Evolutionary conservation across 1,139 yeast species (phyloP).

Genomic region (Yamadazyma oceani): DNA sequence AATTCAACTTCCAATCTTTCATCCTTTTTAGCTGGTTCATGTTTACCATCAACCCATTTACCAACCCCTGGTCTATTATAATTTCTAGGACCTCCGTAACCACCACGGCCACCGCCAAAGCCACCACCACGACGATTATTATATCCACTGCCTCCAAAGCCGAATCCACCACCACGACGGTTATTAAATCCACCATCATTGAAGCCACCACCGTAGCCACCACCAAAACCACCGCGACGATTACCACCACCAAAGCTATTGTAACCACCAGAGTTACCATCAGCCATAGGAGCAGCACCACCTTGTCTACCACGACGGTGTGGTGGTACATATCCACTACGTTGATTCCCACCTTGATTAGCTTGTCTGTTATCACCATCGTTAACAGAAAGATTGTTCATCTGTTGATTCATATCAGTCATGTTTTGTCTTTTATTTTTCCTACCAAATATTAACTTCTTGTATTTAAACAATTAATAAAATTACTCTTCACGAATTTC

Average conservation of each 20-base stretch:
- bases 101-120: conserved; percentile 4
- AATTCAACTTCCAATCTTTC: conserved; percentile 73
- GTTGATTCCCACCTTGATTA: conserved; percentile 1
- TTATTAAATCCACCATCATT: conserved; percentile 13
- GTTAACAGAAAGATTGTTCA: conserved; percentile 44
- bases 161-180: conserved; percentile 26
- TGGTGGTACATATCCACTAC: conserved; percentile 63
- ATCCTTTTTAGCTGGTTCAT: conserved; percentile 77
- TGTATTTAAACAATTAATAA: too few relatives aligned
- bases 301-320: conserved; percentile 51
- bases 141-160: conserved; percentile 22
- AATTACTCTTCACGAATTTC: too few relatives aligned
- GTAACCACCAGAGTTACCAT: conserved; percentile 10
- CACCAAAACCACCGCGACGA: conserved; percentile 25
- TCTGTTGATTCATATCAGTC: conserved; percentile 45
- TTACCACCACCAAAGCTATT: conserved; percentile 15
- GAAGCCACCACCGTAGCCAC: conserved; percentile 11
- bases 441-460: too few relatives aligned
- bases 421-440: conserved; percentile 15
- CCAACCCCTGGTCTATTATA: conserved; percentile 53
- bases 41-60: conserved; percentile 84
- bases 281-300: conserved; percentile 11
- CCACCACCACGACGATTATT: conserved; percentile 28
- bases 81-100: conserved; percentile 4
- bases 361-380: conserved; percentile 12